Evolutionary conservation across 257 asterid species (phyloP), one percentile per base, ranked within the genome.

Genomic region (Euphrasia confusa): DNA sequence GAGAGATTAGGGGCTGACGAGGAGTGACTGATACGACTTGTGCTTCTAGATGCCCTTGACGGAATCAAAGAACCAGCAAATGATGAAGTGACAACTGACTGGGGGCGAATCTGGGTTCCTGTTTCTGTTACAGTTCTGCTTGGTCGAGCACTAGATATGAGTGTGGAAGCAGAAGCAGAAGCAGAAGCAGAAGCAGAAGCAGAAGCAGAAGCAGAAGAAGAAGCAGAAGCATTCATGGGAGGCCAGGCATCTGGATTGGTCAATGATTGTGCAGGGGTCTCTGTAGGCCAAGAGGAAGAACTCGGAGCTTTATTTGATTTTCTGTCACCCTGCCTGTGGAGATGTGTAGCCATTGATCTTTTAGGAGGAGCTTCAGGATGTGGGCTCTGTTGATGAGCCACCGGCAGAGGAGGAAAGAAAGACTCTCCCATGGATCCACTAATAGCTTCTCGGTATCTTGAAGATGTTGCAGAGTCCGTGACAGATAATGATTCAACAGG

Each of bases 1-100:
- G 79, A 80, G 61, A 87, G 94, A 74, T 80, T 84, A 54, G 99
- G 97, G 35, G 95, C 94, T 63, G 96, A 92, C 6, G 89, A 77
- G 49, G 97, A 84, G 72, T 87, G 97, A 76, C 75, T 71, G 14
- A 85, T 81, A 42, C 71, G 74, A 69, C 68, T 65, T 10, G 56
- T 73, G 69, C 71, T 73, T 47, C 79, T 79, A 65, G 83, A 67
- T 63, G 71, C 76, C 85, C 73, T 79, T n/a, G 84, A 77, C 40
- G 89, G 76, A 65, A 71, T 52, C 40, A 68, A 68, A 9, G 83
- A 80, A 58, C 77, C 64, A 44, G 89, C 79, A 62, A 75, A 72
- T 4, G 81, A 68, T 5, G 87, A 66, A 39, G 78, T 77, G 49
- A 71, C 68, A 58, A 56, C 77, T 17, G 78, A 42, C 39, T 72